Evolutionary conservation across 257 asterid genomes (phyloP), one percentile per base, ranked within the genome.

Genomic region (Solanum medicagineum): DNA sequence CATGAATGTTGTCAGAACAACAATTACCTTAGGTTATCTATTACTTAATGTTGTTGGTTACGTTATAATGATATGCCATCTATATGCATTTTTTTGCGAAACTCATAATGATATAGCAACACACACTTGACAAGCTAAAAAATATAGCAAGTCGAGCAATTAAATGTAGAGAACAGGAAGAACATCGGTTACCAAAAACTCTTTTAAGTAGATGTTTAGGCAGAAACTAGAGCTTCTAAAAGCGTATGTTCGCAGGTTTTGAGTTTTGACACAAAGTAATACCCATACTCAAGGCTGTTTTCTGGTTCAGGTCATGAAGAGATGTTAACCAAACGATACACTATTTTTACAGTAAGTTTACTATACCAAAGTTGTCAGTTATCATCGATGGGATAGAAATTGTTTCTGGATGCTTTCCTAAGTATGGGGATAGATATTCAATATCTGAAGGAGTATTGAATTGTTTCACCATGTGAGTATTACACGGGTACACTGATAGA

Each of bases 151-250:
- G 80, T 70, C 5, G 54, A 42, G 54, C 42, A 70, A 29, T 40
- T 69, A 19, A 70, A 42, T 2, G 14, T 70, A 70, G 10, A 42
- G 54, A 70, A 40, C 80, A 42, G 80, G 55, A 62, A 24, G 40
- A 40, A 82, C 24, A 75, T n/a, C 47, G 49, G 63, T 86, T 86
- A 91, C 94, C 92, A 68, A 66, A 65, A 29, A 66, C 22, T 32
- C 47, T 66, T 66, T 15, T 15, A 66, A 15, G 45, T 66, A 32
- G 22, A 56, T 56, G 24, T 22, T 17, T 6, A 56, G 22, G 62
- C 62, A 56, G 59, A 22, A 17, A 56, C 11, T 17, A 56, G 13
- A 29, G 74, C 47, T 66, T 66, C 47, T 29, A 66, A 29, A 65
- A 32, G 47, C 32, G 3, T 66, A 66, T 13, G 45, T 29, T 29